phyloP scores from a whole-genome alignment of 2,329 filamentous ascomycete species.

The Scytalidium lignicola region DNA sequence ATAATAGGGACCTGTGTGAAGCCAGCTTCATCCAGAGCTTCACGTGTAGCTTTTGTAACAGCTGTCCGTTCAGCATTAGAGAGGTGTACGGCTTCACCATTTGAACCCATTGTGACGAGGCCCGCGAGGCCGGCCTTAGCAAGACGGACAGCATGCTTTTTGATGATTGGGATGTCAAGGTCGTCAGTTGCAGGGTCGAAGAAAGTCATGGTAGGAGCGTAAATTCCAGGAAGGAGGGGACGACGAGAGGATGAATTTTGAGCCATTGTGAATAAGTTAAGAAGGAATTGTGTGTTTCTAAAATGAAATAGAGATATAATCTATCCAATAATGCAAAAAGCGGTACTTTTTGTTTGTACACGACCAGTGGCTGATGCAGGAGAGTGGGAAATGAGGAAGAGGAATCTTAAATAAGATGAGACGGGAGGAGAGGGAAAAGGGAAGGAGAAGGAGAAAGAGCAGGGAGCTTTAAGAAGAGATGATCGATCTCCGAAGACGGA shows the following conservation, averaged over 20 bases:
- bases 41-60: slow-evolving; percentile 71
- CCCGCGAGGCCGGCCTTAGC: slow-evolving; percentile 73
- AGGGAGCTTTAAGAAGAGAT: slow-evolving; percentile 5
- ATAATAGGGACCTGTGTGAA: slow-evolving; percentile 74
- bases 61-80: slow-evolving; percentile 70
- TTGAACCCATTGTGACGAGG: slow-evolving; percentile 83
- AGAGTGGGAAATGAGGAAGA: neutral
- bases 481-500: slow-evolving; percentile 8
- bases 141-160: slow-evolving; percentile 74
- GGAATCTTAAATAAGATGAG: neutral
- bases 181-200: slow-evolving; percentile 82
- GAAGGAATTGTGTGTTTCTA: neutral
- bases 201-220: slow-evolving; percentile 87
- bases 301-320: neutral
- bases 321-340: neutral
- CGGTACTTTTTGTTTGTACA: neutral
- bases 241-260: slow-evolving; percentile 37
- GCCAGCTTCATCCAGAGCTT: slow-evolving; percentile 76
- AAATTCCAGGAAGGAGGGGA: slow-evolving; percentile 74
- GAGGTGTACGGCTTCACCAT: slow-evolving; percentile 84
- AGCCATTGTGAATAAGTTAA: neutral
- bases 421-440: slow-evolving; percentile 1
- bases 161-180: slow-evolving; percentile 73
- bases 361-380: neutral
- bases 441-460: slow-evolving; percentile 1